Evolutionary conservation across 495 filamentous ascomycete genomes (phyloP).

Genomic region (Xylaria acuta): DNA sequence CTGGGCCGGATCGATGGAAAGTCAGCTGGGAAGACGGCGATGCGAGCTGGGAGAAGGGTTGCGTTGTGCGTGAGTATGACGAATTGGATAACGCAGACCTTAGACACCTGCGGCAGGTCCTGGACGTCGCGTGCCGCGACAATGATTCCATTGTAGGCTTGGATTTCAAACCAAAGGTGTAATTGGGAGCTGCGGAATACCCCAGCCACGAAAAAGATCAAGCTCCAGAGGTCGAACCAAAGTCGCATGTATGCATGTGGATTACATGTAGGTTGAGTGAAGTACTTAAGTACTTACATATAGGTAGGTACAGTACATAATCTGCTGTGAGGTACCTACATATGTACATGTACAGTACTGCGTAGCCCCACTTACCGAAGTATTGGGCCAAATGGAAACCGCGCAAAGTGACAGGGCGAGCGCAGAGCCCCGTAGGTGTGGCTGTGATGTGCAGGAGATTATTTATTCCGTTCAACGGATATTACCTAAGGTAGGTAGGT

Average conservation of each 20-base stretch:
- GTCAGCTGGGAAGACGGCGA: not conserved
- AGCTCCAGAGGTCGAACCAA: slow-evolving; percentile 9
- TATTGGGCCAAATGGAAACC: not conserved
- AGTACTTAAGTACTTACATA: too few species aligned
- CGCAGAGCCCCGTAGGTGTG: not conserved
- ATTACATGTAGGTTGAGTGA: not conserved
- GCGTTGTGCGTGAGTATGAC: slow-evolving; percentile 28
- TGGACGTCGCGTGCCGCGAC: slow-evolving; percentile 31
- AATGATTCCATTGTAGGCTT: slow-evolving; percentile 33
- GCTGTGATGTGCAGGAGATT: not conserved
- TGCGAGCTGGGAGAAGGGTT: slow-evolving; percentile 32
- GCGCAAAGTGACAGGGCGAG: too few species aligned
- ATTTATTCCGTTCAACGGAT: not conserved
- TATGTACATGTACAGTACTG: too few species aligned
- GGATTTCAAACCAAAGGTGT: not conserved
- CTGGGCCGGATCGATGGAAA: slow-evolving; percentile 10
- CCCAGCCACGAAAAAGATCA: not conserved
- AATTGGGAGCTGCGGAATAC: not conserved
- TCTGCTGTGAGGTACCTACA: not conserved
- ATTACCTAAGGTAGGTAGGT: too few species aligned
- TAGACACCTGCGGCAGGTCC: slow-evolving; percentile 37
- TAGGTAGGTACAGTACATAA: not conserved
- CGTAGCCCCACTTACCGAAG: not conserved
- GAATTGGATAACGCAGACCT: slow-evolving; percentile 30
- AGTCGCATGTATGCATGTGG: slow-evolving; percentile 11